Evolutionary conservation across 164 flowering plant species (phyloP).

Genomic region (Umbilicus rupestris): DNA sequence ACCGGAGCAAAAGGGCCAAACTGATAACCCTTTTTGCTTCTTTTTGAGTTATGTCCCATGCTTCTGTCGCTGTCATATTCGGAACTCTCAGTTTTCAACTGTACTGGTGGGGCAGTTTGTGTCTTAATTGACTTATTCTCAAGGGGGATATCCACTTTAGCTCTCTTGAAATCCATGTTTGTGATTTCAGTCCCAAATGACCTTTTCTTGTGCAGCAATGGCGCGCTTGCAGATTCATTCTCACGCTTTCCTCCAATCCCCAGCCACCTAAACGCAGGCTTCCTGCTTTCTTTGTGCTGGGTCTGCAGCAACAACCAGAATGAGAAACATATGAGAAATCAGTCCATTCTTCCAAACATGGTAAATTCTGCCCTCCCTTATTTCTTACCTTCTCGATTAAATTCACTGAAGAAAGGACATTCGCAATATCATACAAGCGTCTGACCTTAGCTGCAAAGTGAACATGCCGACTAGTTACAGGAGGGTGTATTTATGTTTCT

Average conservation of each 20-base stretch:
- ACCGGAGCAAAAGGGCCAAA: constrained; percentile 87
- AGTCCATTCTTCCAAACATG: background rate
- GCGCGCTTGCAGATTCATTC: constrained; percentile 8
- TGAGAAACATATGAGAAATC: background rate
- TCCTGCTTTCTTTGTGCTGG: constrained; percentile 55
- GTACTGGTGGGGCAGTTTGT: constrained; percentile 14
- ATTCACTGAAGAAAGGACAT: constrained; percentile 88
- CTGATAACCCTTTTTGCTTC: constrained; percentile 29
- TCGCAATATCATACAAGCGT: constrained; percentile 88
- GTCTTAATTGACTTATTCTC: constrained; percentile 16
- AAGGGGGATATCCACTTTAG: constrained; percentile 19
- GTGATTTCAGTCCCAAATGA: constrained; percentile 72
- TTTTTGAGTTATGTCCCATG: constrained; percentile 22
- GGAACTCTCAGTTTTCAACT: constrained; percentile 21
- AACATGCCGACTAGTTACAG: constrained; percentile 18
- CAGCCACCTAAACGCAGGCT: constrained; percentile 90
- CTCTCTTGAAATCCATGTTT: constrained; percentile 45
- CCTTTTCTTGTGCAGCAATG: constrained; percentile 36
- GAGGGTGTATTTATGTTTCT: background rate
- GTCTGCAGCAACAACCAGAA: constrained; percentile 37
- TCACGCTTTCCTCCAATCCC: constrained; percentile 34
- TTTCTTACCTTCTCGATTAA: constrained; percentile 76
- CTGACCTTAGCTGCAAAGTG: constrained; percentile 79
- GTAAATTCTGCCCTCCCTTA: background rate
- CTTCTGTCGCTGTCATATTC: constrained; percentile 16